Evolutionary conservation across 1,139 yeast genomes (phyloP).

Genomic region (Scheffersomyces titani): DNA sequence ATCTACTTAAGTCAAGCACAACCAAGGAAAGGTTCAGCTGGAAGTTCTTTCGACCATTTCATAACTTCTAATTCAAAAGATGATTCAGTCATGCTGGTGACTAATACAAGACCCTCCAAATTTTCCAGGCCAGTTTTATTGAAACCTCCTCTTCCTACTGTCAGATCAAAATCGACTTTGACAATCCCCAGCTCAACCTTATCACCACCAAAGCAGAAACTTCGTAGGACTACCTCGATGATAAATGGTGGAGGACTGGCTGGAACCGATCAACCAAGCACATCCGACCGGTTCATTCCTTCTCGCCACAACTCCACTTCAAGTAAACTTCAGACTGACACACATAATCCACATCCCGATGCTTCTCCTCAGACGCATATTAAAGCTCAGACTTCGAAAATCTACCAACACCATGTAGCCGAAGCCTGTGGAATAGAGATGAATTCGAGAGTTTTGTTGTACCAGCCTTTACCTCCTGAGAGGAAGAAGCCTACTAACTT

Average conservation of each 20-base stretch:
- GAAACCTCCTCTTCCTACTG: conserved; percentile 15
- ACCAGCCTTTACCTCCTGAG: conserved; percentile 86
- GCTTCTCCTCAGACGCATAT: conserved; percentile 58
- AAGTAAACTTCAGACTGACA: conserved; percentile 37
- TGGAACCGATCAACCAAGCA: conserved; percentile 19
- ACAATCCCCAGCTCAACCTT: conserved; percentile 11
- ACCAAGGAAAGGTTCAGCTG: conserved; percentile 8
- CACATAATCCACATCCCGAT: conserved; percentile 41
- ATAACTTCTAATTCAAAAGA: conserved; percentile 15
- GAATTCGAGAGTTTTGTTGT: conserved; percentile 81
- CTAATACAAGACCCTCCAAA: conserved; percentile 1
- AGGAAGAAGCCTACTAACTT: conserved; percentile 58
- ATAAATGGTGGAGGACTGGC: conserved; percentile 27
- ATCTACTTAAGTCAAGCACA: conserved; percentile 21
- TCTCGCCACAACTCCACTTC: conserved; percentile 43
- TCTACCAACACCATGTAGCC: conserved; percentile 85
- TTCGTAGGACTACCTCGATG: conserved; percentile 40
- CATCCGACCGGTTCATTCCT: conserved; percentile 47
- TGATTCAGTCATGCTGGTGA: background rate
- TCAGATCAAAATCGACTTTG: conserved; percentile 23
- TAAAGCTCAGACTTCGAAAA: conserved; percentile 67
- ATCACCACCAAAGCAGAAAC: conserved; percentile 21
- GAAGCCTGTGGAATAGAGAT: conserved; percentile 91
- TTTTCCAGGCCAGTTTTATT: conserved; percentile 19
- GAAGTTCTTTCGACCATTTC: conserved; percentile 17